phyloP scores from a whole-genome alignment of 148 eudicot genomes.

The Suaeda aralocaspica region DNA sequence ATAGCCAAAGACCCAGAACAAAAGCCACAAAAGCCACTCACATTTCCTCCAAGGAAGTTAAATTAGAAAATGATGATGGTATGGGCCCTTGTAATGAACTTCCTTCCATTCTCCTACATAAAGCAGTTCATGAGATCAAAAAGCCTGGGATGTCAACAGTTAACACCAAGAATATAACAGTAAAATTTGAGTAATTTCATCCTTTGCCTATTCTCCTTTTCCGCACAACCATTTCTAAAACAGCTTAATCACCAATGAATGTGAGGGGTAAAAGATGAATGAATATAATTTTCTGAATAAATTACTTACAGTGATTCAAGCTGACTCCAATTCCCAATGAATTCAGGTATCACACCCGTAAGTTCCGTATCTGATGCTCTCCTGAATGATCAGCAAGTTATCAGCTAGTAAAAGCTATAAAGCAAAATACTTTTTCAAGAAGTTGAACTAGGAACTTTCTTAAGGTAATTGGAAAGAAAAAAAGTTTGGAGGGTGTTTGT shows the following conservation, averaged over 20 bases:
- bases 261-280: background rate
- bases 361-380: slow-evolving; percentile 71
- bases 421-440: too few species aligned
- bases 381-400: slow-evolving; percentile 36
- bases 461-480: background rate
- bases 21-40: slow-evolving; percentile 35
- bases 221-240: background rate
- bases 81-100: slow-evolving; percentile 58
- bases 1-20: background rate
- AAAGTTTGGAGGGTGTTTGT: too few species aligned
- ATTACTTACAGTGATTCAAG: slow-evolving; percentile 41
- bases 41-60: slow-evolving; percentile 45
- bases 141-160: background rate
- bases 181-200: background rate
- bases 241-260: background rate
- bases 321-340: slow-evolving; percentile 59
- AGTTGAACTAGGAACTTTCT: background rate
- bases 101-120: slow-evolving; percentile 56
- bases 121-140: background rate
- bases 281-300: background rate
- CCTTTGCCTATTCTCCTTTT: background rate
- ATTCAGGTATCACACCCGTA: slow-evolving; percentile 63
- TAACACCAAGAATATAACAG: background rate
- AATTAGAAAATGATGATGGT: slow-evolving; percentile 45
- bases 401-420: slow-evolving; percentile 3